A percentile compares a stretch with the other conserved stretches of the same genome.
phyloP scores from a whole-genome alignment of 2,329 filamentous ascomycete genomes.

The Neonectria magnoliae region DNA sequence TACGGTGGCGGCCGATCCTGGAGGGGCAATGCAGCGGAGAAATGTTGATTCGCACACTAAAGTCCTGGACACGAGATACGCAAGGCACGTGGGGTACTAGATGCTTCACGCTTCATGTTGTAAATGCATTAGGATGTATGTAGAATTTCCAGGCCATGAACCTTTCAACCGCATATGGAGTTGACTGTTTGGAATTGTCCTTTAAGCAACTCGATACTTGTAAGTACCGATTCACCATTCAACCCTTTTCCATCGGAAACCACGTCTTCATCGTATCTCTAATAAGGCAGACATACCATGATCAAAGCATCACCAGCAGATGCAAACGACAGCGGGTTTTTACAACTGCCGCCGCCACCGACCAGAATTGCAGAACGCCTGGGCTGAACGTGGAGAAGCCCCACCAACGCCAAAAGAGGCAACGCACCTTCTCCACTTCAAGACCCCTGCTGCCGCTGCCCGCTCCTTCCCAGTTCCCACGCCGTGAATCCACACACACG shows the following conservation, averaged over 20 bases:
- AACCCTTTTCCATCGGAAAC: background rate
- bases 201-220: background rate
- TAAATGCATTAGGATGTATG: background rate
- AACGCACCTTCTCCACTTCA: constrained; percentile 22
- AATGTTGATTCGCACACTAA: background rate
- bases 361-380: constrained; percentile 17
- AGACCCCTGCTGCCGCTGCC: constrained; percentile 12
- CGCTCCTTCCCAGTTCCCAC: background rate
- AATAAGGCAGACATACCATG: background rate
- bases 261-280: background rate
- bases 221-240: too few species aligned
- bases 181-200: background rate
- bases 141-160: too few species aligned
- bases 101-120: background rate
- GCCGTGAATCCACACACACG: background rate
- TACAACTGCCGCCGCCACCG: background rate
- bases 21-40: background rate
- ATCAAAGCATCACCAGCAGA: background rate
- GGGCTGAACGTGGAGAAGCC: constrained; percentile 25
- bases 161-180: too few species aligned
- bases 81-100: constrained; percentile 2
- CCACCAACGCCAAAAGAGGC: constrained; percentile 35
- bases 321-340: background rate
- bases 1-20: background rate
- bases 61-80: background rate